Evolutionary conservation across 1,284 basidiomycete species (phyloP), one percentile per base, ranked within the genome.

Genomic region (Xerocomus amazonicus): DNA sequence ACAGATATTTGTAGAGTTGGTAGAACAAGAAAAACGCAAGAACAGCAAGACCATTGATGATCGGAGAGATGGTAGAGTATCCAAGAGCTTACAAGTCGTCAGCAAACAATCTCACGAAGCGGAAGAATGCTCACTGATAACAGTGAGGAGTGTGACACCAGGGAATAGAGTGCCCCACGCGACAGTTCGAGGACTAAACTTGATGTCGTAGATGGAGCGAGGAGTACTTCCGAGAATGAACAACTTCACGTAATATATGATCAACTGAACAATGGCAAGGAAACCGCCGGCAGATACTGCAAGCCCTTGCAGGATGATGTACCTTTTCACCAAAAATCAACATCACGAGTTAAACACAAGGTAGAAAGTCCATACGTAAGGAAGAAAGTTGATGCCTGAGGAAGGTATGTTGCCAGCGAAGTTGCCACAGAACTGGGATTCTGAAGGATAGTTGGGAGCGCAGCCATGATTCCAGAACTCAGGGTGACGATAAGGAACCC

Each of bases 321-420:
- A 87, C 3, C 81, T 84, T 23, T 23, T 23, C 19, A 23, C 19
- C 19, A 23, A 23, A 23, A 23, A 23, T 23, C 19, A 23, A 23
- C 19, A 23, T 23, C 19, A 23, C 19, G 19, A 23, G 19, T 23
- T 23, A 23, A 23, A 23, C 19, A 23, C 19, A 23, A 23, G 19
- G 4, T 3, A 23, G 19, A 23, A 23, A 23, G 4, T 23, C 19
- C 19, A 4, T 23, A 23, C 72, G 92, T 94, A 47, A 98, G 76
- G 86, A 97, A 97, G 81, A 97, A 99, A 51, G 84, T 94, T 16
- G 90, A 92, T 0, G 92, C 90, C 53, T 79, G 69, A 0, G 96
- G 96, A 17, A 99, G 74, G 46, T 91, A 83, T 33, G 70, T 56
- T 0, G 92, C 88, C 42, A 97, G 76, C 8, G 89, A 69, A 0